Conservation (phyloP, 2,329 filamentous ascomycete genomes). For the Botrytis elliptica region DNA sequence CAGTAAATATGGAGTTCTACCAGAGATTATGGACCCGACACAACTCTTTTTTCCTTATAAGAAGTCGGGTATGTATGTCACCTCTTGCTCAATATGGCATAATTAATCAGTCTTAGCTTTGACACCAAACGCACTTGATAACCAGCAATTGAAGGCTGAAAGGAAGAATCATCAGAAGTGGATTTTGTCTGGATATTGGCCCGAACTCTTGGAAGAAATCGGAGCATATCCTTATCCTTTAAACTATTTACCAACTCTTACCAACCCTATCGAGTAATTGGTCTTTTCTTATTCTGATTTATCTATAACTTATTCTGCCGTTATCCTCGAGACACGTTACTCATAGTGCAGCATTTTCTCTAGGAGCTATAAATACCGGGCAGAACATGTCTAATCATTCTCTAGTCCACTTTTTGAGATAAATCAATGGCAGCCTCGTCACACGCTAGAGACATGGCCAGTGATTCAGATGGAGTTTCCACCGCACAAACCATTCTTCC, state of each 20-base stretch:
- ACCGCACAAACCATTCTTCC: background rate
- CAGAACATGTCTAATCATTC: background rate
- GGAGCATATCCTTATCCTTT: constrained; percentile 5
- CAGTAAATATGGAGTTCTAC: constrained; percentile 5
- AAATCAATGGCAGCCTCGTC: background rate
- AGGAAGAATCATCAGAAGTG: constrained; percentile 8
- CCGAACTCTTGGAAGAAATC: background rate
- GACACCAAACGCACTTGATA: background rate
- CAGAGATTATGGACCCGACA: background rate
- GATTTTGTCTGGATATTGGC: constrained; percentile 14
- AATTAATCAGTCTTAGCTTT: background rate
- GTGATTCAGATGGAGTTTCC: background rate
- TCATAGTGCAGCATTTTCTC: too few species aligned
- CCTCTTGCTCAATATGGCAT: background rate
- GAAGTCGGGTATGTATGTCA: background rate
- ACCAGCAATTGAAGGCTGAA: background rate
- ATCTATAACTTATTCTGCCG: background rate
- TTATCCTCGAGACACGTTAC: background rate
- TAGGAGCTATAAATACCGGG: background rate
- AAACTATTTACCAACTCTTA: background rate
- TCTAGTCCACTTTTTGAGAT: background rate
- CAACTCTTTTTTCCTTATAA: constrained; percentile 1
- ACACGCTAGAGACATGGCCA: background rate
- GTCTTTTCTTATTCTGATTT: background rate
- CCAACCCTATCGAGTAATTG: background rate